Evolutionary conservation across 1,284 basidiomycete species (phyloP).

Genomic region (Omphalotus olearius): DNA sequence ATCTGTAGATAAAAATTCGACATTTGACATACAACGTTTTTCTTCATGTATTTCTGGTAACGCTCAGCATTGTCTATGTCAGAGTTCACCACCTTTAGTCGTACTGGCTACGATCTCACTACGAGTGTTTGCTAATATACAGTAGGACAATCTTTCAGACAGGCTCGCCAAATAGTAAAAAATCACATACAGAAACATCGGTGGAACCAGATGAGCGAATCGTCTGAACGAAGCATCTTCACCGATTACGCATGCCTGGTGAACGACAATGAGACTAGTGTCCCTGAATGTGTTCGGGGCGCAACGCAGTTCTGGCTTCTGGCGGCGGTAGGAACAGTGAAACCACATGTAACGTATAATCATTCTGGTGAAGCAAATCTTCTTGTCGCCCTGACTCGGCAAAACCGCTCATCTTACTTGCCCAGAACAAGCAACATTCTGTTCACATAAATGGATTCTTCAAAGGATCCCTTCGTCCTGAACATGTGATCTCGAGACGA

Average conservation of each 20-base stretch:
- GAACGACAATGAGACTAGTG: constrained; percentile 77
- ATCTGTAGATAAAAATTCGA: no score
- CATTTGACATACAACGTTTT: no score
- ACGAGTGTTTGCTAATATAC: no score
- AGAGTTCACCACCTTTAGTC: no score
- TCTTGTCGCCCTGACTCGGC: constrained; percentile 56
- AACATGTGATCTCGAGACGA: constrained; percentile 65
- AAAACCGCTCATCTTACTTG: constrained; percentile 38
- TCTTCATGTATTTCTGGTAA: no score
- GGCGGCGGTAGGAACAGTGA: constrained; percentile 78
- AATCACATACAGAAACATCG: not conserved
- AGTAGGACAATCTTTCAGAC: no score
- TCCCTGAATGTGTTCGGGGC: no score
- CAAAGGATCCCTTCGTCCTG: constrained; percentile 75
- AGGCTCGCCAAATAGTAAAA: no score
- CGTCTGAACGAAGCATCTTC: constrained; percentile 79
- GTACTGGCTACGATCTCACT: no score
- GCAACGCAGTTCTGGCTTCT: constrained; percentile 76
- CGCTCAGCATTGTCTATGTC: no score
- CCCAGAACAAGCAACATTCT: constrained; percentile 24
- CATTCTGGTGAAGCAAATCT: constrained; percentile 53
- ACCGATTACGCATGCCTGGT: constrained; percentile 84
- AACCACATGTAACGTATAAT: constrained; percentile 61
- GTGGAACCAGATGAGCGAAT: constrained; percentile 60
- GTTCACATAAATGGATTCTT: no score